A percentile compares a stretch with the other conserved stretches of the same genome.
Evolutionary conservation across 2,329 filamentous ascomycete genomes (phyloP).

Genomic region (Chalaropsis thielavioides): DNA sequence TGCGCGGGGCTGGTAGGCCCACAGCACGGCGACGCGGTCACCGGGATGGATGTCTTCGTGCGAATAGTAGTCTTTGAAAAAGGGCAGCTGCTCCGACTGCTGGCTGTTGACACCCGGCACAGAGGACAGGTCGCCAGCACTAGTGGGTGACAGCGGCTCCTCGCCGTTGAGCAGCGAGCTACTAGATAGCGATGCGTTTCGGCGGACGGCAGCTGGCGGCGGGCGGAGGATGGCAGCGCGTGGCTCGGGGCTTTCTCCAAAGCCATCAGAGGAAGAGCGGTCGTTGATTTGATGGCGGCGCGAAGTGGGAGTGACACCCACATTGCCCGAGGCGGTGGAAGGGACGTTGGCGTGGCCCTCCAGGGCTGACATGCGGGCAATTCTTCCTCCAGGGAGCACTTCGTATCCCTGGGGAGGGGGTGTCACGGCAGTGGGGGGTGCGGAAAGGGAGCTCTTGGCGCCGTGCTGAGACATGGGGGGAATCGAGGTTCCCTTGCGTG

Average conservation of each 20-base stretch:
- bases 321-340: conserved; percentile 22
- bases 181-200: conserved; percentile 81
- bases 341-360: conserved; percentile 58
- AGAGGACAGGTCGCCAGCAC: conserved; percentile 62
- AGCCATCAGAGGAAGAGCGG: conserved; percentile 58
- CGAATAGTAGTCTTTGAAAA: conserved; percentile 98
- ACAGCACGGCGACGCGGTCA: conserved; percentile 79
- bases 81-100: conserved; percentile 86
- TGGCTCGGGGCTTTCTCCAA: conserved; percentile 57
- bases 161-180: conserved; percentile 58
- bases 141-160: conserved; percentile 60
- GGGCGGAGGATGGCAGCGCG: conserved; percentile 42
- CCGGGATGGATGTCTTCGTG: conserved; percentile 88
- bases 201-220: conserved; percentile 42
- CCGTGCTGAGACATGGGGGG: conserved; percentile 25
- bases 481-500: conserved; percentile 35
- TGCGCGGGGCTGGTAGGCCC: conserved; percentile 92
- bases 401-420: conserved; percentile 44
- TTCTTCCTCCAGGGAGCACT: conserved; percentile 70
- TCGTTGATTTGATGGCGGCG: conserved; percentile 32
- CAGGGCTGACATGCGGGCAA: conserved; percentile 88
- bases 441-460: conserved; percentile 16
- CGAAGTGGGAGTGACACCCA: conserved; percentile 13
- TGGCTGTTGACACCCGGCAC: conserved; percentile 71
- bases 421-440: conserved; percentile 13